phyloP scores from a whole-genome alignment of 306 rosid species.

The Echinosophora koreensis region DNA sequence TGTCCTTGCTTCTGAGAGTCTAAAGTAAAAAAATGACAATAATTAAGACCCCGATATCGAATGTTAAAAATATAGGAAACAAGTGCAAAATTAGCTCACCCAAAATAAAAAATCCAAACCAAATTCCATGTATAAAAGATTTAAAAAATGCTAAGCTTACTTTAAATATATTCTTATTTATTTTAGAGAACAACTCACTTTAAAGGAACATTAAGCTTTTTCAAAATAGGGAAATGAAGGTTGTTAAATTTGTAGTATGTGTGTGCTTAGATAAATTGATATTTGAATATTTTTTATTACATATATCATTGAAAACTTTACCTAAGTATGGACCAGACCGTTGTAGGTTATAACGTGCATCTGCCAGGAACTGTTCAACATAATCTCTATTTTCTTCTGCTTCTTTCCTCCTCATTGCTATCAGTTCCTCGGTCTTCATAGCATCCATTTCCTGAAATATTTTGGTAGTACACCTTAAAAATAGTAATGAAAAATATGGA shows the following conservation, averaged over 20 bases:
- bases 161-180: no score
- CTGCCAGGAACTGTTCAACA: neutral
- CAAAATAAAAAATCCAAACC: neutral
- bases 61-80: neutral
- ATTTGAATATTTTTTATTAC: neutral
- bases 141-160: neutral
- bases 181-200: no score
- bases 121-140: neutral
- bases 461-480: neutral
- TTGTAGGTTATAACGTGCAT: neutral
- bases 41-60: neutral
- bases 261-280: neutral
- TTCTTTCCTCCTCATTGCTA: neutral
- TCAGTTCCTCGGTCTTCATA: neutral
- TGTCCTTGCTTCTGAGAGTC: neutral
- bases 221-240: no score
- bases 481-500: neutral
- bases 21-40: neutral
- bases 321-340: neutral
- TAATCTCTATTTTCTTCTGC: neutral
- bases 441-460: constrained; percentile 8
- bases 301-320: neutral
- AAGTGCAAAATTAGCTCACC: neutral
- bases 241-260: neutral
- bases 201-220: no score